Evolutionary conservation across 164 flowering plant genomes (phyloP).

Genomic region (Vitis rupestris): DNA sequence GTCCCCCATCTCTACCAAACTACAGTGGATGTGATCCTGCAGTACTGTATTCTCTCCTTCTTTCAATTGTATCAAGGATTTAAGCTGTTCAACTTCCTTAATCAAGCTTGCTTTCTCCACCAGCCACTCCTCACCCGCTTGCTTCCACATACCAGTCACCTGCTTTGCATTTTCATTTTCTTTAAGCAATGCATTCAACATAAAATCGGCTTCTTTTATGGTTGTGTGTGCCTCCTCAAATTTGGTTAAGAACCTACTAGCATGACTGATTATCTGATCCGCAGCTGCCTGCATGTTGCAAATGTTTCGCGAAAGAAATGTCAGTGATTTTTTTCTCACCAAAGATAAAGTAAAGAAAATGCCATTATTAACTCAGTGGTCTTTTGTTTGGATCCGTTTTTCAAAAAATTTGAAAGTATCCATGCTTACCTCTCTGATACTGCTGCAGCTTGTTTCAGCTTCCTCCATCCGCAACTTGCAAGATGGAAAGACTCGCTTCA

Average conservation of each 20-base stretch:
- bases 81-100: constrained; percentile 57
- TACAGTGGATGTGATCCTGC: constrained; percentile 29
- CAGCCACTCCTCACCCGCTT: constrained; percentile 47
- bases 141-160: constrained; percentile 47
- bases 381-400: not conserved
- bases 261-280: constrained; percentile 30
- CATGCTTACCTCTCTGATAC: constrained; percentile 14
- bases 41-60: constrained; percentile 45
- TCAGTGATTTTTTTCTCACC: not conserved
- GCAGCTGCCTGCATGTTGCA: constrained; percentile 21
- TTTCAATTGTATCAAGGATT: constrained; percentile 33
- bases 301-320: not conserved
- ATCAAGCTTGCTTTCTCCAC: constrained; percentile 49
- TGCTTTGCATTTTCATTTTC: constrained; percentile 56
- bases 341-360: not conserved
- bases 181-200: constrained; percentile 58
- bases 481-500: constrained; percentile 8
- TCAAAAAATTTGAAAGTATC: too few relatives aligned
- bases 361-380: not conserved
- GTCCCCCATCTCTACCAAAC: constrained; percentile 32
- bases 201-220: constrained; percentile 68
- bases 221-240: constrained; percentile 66
- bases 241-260: constrained; percentile 44
- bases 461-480: constrained; percentile 4
- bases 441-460: constrained; percentile 13